Evolutionary conservation across 257 asterid genomes (phyloP).

Genomic region (Rubia yunnanensis): DNA sequence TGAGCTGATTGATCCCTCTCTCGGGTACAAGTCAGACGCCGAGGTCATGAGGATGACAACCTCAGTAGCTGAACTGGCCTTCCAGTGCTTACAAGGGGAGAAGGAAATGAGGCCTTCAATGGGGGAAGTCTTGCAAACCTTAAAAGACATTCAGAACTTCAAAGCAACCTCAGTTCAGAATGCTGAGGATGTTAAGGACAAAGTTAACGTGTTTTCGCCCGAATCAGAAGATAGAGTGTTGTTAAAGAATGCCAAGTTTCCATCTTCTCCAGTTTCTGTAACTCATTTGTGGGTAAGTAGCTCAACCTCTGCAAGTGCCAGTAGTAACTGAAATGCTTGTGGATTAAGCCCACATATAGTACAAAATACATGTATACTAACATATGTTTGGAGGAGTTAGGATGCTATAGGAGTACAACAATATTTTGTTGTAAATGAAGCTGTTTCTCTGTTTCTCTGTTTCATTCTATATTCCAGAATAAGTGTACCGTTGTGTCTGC

Average conservation of each 20-base stretch:
- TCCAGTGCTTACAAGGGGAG: slow-evolving; percentile 56
- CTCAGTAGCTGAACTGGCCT: slow-evolving; percentile 70
- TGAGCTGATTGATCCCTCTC: slow-evolving; percentile 52
- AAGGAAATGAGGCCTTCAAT: slow-evolving; percentile 66
- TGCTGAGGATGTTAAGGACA: slow-evolving; percentile 7
- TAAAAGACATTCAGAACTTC: slow-evolving; percentile 32
- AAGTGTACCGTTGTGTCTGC: too few species aligned
- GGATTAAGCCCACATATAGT: background rate
- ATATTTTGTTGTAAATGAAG: background rate
- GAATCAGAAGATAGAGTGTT: slow-evolving; percentile 26
- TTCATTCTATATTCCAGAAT: background rate
- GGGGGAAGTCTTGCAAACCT: slow-evolving; percentile 45
- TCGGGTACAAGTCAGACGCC: slow-evolving; percentile 38
- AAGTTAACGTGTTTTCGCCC: slow-evolving; percentile 13
- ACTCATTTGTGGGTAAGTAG: slow-evolving; percentile 18
- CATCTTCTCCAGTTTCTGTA: slow-evolving; percentile 22
- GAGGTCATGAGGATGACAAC: slow-evolving; percentile 57
- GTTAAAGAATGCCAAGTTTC: slow-evolving; percentile 15
- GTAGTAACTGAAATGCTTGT: slow-evolving; percentile 11
- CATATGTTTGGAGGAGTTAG: background rate
- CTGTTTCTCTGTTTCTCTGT: background rate
- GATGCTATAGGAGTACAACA: background rate
- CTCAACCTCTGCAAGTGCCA: slow-evolving; percentile 20
- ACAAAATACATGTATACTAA: background rate
- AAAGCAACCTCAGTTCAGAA: slow-evolving; percentile 2